A percentile compares a stretch with the other conserved stretches of the same genome.
These are phyloP conservation scores for Starmerella gropengiesseri DNA, from an alignment of 805 yeast genomes.

Conservation along the genomic window DNA sequence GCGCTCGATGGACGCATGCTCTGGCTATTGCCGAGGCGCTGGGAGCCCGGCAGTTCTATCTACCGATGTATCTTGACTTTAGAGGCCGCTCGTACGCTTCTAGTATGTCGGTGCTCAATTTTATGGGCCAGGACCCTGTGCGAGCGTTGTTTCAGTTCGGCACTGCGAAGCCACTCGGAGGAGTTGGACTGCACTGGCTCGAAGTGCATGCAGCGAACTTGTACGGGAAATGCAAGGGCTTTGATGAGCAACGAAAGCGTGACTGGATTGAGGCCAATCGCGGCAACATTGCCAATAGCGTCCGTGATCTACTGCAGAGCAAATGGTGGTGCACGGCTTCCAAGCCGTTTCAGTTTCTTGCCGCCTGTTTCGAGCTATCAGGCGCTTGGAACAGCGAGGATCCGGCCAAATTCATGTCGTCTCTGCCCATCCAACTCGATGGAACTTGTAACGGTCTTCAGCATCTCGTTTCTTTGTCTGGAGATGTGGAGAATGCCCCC, in stretches of 20 bases:
- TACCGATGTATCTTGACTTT: conserved; percentile 56
- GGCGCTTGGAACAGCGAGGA: conserved; percentile 36
- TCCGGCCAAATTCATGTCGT: conserved; percentile 35
- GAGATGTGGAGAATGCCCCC: conserved; percentile 43
- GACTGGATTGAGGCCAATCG: conserved; percentile 35
- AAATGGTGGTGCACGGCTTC: conserved; percentile 43
- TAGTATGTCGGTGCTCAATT: conserved; percentile 48
- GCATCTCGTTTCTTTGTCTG: conserved; percentile 49
- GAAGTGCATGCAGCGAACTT: conserved; percentile 45
- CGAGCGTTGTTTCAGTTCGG: conserved; percentile 42
- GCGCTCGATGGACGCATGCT: conserved; percentile 49
- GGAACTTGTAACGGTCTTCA: conserved; percentile 52
- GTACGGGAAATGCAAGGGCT: conserved; percentile 41
- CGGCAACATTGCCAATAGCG: conserved; percentile 33
- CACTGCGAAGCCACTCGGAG: conserved; percentile 40
- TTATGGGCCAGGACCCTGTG: conserved; percentile 42
- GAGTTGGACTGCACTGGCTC: conserved; percentile 39
- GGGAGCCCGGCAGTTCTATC: conserved; percentile 46
- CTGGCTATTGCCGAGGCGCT: conserved; percentile 89
- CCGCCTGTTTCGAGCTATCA: conserved; percentile 40
- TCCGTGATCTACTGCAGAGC: conserved; percentile 34
- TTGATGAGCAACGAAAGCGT: conserved; percentile 34
- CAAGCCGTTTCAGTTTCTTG: conserved; percentile 45
- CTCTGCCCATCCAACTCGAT: conserved; percentile 44
- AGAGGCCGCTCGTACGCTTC: conserved; percentile 51